Percentiles rank a stretch among this genome's conserved stretches.
Evolutionary conservation across 2,329 filamentous ascomycete genomes (phyloP).

Genomic region (Fusarium secorum): DNA sequence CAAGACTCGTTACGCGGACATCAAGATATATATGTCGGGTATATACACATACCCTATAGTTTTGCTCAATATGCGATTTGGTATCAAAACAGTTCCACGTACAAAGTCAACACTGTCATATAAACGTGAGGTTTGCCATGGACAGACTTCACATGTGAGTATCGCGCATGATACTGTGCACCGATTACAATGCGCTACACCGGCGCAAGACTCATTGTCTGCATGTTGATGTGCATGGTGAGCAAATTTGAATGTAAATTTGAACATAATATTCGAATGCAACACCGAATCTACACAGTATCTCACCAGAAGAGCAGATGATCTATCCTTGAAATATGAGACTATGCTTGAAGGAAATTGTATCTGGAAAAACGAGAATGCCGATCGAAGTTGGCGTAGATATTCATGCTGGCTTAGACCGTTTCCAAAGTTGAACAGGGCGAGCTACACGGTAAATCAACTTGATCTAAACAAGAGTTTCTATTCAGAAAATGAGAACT

Average conservation of each 20-base stretch:
- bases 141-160: background rate
- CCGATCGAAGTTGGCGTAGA: background rate
- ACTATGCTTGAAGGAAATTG: background rate
- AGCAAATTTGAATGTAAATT: background rate
- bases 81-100: background rate
- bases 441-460: background rate
- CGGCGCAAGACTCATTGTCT: background rate
- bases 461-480: conserved; percentile 3
- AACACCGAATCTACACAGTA: no score
- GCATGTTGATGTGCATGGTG: background rate
- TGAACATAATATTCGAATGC: no score
- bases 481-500: background rate
- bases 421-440: background rate
- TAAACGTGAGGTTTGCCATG: background rate
- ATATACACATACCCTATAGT: background rate
- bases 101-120: background rate
- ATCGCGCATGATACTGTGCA: background rate
- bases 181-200: background rate
- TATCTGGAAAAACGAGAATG: background rate
- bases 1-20: background rate
- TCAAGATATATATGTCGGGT: background rate
- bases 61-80: background rate
- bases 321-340: background rate
- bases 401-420: background rate
- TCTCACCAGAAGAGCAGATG: background rate